Conservation (phyloP, 1,284 basidiomycete species). For the Ganoderma boninense region DNA sequence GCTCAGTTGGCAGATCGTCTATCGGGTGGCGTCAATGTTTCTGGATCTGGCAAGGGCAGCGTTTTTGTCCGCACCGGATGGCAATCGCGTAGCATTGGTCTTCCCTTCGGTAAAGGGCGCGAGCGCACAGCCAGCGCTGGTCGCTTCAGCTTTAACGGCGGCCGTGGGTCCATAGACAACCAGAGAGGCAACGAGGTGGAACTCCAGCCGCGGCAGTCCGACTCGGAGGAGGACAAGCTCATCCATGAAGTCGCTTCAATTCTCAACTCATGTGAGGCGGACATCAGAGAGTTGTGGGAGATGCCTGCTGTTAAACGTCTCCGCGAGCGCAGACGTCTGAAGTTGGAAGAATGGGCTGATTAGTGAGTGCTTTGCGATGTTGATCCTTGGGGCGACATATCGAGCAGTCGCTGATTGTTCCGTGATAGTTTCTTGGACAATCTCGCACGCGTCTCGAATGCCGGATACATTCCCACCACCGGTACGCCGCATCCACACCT, state of each 20-base stretch:
- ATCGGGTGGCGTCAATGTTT: conserved; percentile 73
- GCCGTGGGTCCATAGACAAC: conserved; percentile 35
- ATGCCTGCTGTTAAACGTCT: conserved; percentile 73
- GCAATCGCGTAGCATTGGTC: conserved; percentile 70
- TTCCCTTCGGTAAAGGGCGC: conserved; percentile 36
- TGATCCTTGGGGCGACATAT: neutral
- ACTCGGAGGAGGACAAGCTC: conserved; percentile 57
- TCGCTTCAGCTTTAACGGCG: conserved; percentile 38
- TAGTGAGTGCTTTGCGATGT: conserved; percentile 60
- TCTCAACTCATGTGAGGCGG: conserved; percentile 63
- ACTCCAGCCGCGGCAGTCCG: conserved; percentile 29
- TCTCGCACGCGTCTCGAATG: conserved; percentile 71
- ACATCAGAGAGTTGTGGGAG: conserved; percentile 74
- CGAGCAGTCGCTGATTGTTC: neutral
- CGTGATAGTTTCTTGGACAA: conserved; percentile 71
- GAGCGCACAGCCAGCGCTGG: conserved; percentile 36
- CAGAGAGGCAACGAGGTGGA: conserved; percentile 25
- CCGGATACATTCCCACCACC: conserved; percentile 75
- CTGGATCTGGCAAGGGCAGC: conserved; percentile 74
- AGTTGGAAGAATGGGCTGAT: conserved; percentile 85
- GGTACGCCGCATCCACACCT: conserved; percentile 51
- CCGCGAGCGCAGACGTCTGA: conserved; percentile 72
- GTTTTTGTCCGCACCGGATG: conserved; percentile 82
- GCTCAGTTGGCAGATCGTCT: conserved; percentile 71
- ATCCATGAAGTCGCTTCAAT: conserved; percentile 67